phyloP scores from a whole-genome alignment of 2,329 filamentous ascomycete species.

The Mycosphaerelloides madeirae region DNA sequence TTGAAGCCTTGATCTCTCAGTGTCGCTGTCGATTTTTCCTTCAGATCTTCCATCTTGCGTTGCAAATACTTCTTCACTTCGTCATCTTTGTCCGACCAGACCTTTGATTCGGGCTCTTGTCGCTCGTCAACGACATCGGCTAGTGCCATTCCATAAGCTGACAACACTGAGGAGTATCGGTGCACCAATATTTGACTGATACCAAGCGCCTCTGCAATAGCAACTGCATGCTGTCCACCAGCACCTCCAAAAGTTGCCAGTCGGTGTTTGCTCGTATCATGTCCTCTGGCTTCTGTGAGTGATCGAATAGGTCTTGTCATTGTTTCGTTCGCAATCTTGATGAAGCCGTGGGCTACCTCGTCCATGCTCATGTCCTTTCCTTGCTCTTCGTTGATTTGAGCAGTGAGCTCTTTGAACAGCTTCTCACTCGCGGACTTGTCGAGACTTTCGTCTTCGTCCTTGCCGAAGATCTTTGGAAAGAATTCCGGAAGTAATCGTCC shows the following conservation, averaged over 20 bases:
- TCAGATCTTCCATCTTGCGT: conserved; percentile 72
- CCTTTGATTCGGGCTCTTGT: conserved; percentile 67
- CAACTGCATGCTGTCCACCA: conserved; percentile 87
- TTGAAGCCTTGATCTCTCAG: conserved; percentile 75
- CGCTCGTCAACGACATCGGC: conserved; percentile 90
- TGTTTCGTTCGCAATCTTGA: conserved; percentile 84
- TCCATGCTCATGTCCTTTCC: conserved; percentile 65
- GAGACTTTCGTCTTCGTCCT: conserved; percentile 75
- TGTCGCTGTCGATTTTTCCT: conserved; percentile 64
- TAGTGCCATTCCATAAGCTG: conserved; percentile 87
- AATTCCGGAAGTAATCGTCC: conserved; percentile 82
- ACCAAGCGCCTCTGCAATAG: conserved; percentile 77
- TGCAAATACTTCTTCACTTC: conserved; percentile 60
- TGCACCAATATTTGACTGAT: conserved; percentile 83
- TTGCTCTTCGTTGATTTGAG: conserved; percentile 70
- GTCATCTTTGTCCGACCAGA: conserved; percentile 54
- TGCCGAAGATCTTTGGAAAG: conserved; percentile 93
- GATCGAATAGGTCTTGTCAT: conserved; percentile 89
- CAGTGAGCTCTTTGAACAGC: conserved; percentile 69
- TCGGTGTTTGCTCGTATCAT: conserved; percentile 85
- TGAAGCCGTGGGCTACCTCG: conserved; percentile 82
- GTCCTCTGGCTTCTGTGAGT: conserved; percentile 85
- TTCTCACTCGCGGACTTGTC: conserved; percentile 71
- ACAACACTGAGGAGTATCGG: conserved; percentile 81
- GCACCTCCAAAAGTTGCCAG: conserved; percentile 89